Base-by-base conservation (phyloP, 768 basidiomycete genomes). In the Agaricus blazei region DNA sequence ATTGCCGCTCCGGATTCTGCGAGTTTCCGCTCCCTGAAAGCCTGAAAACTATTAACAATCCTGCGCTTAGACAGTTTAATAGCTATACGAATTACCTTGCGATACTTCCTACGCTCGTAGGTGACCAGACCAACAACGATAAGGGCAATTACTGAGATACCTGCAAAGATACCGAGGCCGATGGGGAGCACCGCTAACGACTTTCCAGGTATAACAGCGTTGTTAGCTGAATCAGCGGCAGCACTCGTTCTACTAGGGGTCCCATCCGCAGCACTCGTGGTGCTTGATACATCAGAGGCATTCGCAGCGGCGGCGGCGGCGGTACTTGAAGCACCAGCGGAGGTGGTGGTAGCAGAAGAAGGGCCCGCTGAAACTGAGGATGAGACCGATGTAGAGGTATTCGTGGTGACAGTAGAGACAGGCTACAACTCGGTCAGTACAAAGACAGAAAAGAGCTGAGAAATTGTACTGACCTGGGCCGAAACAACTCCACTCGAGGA, bases 51-150 rank as follows among this genome's bases (percentile, higher is more conserved):
- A 31, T 15, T 59, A 37, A 58, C 48, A 52, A 15, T 58, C 54
- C 7, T 15, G 60, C 26, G 26, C 48, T 14, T 7, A 50, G 41
- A 15, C n/a, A 26, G 46, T 14, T 9, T 49, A 19, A 46, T 49
- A 48, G 6, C 15, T 24, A 28, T 28, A 34, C 51, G 15, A 72
- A 80, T 54, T 57, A 89, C 90, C 78, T 83, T 88, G 74, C 90
- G 85, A 66, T 91, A 91, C 70, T 87, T 88, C 26, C 90, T 84
- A 46, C 93, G 82, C 75, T 95, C 91, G 64, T 85, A 91, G 5
- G 90, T 92, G 60, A 94, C 91, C 67, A 92, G 73, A 49, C 81
- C 86, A 56, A 95, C 88, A 24, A 90, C 83, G 58, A 88, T 83
- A 61, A 96, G 67, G 15, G 87, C 88, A 62, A 94, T 86, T 7